phyloP scores from a whole-genome alignment of 2,329 filamentous ascomycete genomes.

The Pseudogymnoascus sp. region DNA sequence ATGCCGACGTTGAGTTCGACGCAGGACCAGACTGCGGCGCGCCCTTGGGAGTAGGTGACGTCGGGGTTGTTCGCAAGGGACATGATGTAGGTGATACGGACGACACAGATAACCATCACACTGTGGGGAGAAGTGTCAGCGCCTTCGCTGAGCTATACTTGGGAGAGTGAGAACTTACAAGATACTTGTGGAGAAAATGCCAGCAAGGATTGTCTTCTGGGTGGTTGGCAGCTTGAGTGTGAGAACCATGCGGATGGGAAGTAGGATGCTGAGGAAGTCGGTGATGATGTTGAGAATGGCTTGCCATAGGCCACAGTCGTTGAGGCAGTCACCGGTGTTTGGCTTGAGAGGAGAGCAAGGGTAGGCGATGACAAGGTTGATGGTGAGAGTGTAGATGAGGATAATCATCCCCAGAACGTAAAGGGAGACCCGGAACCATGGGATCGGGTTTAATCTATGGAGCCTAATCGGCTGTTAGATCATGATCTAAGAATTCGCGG shows the following conservation, averaged over 20 bases:
- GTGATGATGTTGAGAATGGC: slow-evolving; percentile 5
- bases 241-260: slow-evolving; percentile 1
- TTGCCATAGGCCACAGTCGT: background rate
- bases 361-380: slow-evolving; percentile 1
- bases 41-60: slow-evolving; percentile 8
- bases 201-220: background rate
- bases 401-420: background rate
- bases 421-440: background rate
- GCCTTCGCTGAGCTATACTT: background rate
- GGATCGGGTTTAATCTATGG: slow-evolving; percentile 2
- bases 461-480: background rate
- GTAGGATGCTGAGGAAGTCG: background rate
- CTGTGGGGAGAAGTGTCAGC: background rate
- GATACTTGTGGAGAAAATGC: slow-evolving; percentile 4
- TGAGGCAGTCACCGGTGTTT: background rate
- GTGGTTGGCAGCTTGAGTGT: background rate
- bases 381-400: slow-evolving; percentile 4
- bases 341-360: slow-evolving; percentile 1
- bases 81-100: slow-evolving; percentile 9
- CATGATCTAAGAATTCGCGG: background rate
- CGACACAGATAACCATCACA: slow-evolving; percentile 1
- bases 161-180: background rate
- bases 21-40: slow-evolving; percentile 1
- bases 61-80: slow-evolving; percentile 8
- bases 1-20: slow-evolving; percentile 11